Evolutionary conservation across 352 stramenopile species (phyloP), one percentile per base, ranked within the genome.

Genomic region (Globisporangium abappressorium): DNA sequence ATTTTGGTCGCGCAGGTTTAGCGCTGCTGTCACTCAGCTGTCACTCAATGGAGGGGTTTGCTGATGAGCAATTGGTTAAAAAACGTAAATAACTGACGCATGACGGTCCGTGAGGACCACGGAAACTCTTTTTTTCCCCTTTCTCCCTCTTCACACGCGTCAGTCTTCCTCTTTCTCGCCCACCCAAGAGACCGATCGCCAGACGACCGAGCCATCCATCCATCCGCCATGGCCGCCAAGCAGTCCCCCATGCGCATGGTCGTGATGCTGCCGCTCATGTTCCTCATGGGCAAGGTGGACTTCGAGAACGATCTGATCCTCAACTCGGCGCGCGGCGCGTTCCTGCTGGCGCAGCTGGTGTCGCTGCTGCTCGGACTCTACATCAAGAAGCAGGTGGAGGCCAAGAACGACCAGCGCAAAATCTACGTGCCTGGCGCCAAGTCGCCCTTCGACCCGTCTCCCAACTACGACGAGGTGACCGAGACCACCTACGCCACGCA

Each of bases 211-310:
- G 20, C 12, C 5, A 15, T 9, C 33, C 33, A 36, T 6, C 11
- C 38, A n/a, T 9, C 49, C 5, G 30, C 38, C 14, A 86, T 86
- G 79, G 71, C 70, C 53, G 67, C 72, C 7, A 89, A 90, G 66
- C 86, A 94, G 74, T 92, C 78, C 59, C 81, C 86, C 57, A 79
- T 79, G 86, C 82, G 84, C 74, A 93, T 94, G 84, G 71, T 94
- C 15, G 74, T 93, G 69, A 83, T 94, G 82, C 75, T 94, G 72
- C 87, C 85, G 55, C 82, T 94, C 83, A 89, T 94, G 60, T 93
- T 91, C 75, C 68, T 94, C 58, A 94, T 94, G 84, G 81, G 81
- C 61, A 93, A 94, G 68, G 82, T 94, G 56, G 85, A 94, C 73
- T 94, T 93, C 68, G 87, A 94, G 72, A 90, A 92, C 73, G 66